Base-by-base conservation (phyloP, 2,329 filamentous ascomycete genomes). In the Pseudocercospora fuligena region DNA sequence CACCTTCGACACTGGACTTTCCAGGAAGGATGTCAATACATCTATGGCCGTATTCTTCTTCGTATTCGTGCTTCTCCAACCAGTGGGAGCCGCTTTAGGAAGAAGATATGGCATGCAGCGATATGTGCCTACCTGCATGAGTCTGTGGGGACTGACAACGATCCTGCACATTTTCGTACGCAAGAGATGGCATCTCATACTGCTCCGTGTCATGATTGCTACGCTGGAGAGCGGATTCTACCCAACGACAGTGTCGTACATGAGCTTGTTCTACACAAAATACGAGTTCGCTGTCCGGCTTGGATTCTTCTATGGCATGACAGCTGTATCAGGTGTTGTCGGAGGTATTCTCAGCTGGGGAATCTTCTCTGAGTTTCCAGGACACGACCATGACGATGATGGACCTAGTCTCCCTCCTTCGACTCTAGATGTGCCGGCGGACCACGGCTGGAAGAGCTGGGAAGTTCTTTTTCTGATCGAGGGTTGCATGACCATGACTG, bases 101-200 rank as follows among this genome's bases (percentile, higher is more conserved):
- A 77, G 86, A 66, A 84, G 84, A 70, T 89, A 81, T 80, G 82
- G 81, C 69, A 86, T 86, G 78, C 81, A 82, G 33, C 74, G 80
- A 33, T 88, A 84, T 82, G 85, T 88, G n/a, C 85, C 86, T 0
- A 77, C 78, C 12, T 85, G 86, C 71, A 88, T 88, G 86, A 78
- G 82, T 36, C 70, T 85, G 2, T 86, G 84, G 84, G 84, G 84
- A 0, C 59, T 85, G 16, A 81, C 79, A 43, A 86, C 84, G 0
- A 79, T 82, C 6, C 67, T 82, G 63, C 83, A 85, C 70, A 79
- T 82, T 5, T 83, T 80, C 77, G 79, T 85, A 25, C 76, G 76
- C 56, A 74, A 77, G 53, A 77, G 79, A 68, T 83, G 82, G 82
- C 82, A 84, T 77, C 74, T 85, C 59, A 82, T 82, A 40, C 69